Conservation (phyloP, 2,329 filamentous ascomycete genomes). For the Colletotrichum tamarilloi region DNA sequence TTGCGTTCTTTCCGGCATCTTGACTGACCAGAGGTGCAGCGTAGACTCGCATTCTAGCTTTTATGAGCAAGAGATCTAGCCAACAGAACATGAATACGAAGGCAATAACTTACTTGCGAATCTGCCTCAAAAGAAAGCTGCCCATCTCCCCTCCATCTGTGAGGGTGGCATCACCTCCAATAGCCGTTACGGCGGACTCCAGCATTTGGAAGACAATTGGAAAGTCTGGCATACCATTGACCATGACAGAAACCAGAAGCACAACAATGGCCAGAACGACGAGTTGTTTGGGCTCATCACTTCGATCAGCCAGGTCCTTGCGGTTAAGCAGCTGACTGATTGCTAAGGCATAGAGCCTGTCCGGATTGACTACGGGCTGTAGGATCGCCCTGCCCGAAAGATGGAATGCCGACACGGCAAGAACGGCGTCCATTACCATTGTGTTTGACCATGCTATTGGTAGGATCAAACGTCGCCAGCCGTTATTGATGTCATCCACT, state of each 20-base stretch:
- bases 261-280: slow-evolving; percentile 39
- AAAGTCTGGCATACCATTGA: slow-evolving; percentile 43
- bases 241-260: slow-evolving; percentile 39
- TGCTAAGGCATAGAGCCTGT: neutral
- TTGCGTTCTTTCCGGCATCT: neutral
- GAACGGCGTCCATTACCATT: slow-evolving; percentile 41
- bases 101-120: slow-evolving; percentile 15
- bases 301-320: neutral
- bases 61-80: too few species aligned
- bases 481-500: slow-evolving; percentile 37
- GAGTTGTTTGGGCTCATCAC: neutral
- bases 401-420: slow-evolving; percentile 42
- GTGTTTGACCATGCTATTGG: slow-evolving; percentile 38
- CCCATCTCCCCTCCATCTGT: neutral
- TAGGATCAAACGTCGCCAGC: slow-evolving; percentile 38
- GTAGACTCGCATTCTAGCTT: slow-evolving; percentile 13
- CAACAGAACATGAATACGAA: neutral
- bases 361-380: neutral
- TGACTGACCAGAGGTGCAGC: slow-evolving; percentile 18
- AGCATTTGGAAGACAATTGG: slow-evolving; percentile 41
- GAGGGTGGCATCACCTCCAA: slow-evolving; percentile 37
- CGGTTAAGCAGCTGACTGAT: neutral
- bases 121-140: slow-evolving; percentile 6
- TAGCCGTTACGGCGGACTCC: slow-evolving; percentile 40
- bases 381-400: slow-evolving; percentile 3